Percentiles rank a stretch among this genome's conserved stretches.
Evolutionary conservation across 2,329 filamentous ascomycete species (phyloP).

Genomic region (Sporothrix curviconia): DNA sequence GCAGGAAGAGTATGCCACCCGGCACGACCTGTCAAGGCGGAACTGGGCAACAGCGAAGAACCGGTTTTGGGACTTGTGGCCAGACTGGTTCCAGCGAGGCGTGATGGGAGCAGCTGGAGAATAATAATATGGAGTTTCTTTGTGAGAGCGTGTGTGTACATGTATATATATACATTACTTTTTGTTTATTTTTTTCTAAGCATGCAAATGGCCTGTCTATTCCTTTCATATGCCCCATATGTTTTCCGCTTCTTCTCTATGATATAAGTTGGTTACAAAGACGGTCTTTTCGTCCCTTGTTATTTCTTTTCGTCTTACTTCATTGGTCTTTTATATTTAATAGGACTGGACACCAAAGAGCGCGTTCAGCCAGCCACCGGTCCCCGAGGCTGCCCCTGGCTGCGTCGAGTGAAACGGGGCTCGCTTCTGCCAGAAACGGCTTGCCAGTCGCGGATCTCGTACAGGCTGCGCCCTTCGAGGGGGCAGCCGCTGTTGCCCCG

Average conservation of each 20-base stretch:
- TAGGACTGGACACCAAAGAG: conserved; percentile 23
- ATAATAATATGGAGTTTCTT: too few relatives aligned
- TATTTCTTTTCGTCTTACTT: background rate
- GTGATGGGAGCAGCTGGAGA: conserved; percentile 60
- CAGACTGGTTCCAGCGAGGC: conserved; percentile 89
- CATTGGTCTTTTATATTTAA: background rate
- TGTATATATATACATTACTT: background rate
- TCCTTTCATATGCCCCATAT: background rate
- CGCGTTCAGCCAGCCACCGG: conserved; percentile 27
- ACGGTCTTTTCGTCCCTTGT: background rate
- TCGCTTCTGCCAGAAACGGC: conserved; percentile 18
- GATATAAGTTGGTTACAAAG: background rate
- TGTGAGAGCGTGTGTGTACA: background rate
- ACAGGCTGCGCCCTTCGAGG: conserved; percentile 22
- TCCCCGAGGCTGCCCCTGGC: background rate
- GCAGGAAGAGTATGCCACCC: conserved; percentile 77
- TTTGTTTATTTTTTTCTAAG: background rate
- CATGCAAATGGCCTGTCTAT: conserved; percentile 1
- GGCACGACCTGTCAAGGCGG: conserved; percentile 80
- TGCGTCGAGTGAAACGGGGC: conserved; percentile 13
- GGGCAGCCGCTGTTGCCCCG: conserved; percentile 10
- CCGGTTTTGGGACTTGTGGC: conserved; percentile 86
- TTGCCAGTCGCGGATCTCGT: conserved; percentile 27
- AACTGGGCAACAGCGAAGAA: conserved; percentile 69
- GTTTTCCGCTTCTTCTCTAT: background rate